Percentiles rank a stretch among this genome's conserved stretches.
phyloP scores from a whole-genome alignment of 345 rosid genomes.

The Bruguiera sexangula region DNA sequence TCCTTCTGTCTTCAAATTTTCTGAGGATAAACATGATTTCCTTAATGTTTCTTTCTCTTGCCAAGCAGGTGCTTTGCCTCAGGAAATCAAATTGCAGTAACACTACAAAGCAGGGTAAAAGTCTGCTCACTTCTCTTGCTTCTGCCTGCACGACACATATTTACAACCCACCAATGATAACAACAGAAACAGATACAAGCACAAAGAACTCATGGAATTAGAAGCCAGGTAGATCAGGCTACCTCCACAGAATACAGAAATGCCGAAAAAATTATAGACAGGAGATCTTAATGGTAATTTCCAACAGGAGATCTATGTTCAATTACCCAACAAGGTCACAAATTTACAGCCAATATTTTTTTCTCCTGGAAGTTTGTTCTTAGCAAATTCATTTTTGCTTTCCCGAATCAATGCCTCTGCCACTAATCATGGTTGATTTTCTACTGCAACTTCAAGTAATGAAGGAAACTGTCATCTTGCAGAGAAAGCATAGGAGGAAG shows the following conservation, averaged over 20 bases:
- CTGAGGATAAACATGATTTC: conserved; percentile 38
- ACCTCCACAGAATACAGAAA: conserved; percentile 1
- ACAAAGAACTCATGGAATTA: conserved; percentile 3
- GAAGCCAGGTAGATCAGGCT: neutral
- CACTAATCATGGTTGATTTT: too few relatives aligned
- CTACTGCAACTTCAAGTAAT: too few relatives aligned
- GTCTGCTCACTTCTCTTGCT: conserved; percentile 77
- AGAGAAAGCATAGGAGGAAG: too few relatives aligned
- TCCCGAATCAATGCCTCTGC: too few relatives aligned
- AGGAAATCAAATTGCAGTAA: conserved; percentile 55
- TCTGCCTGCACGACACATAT: conserved; percentile 43
- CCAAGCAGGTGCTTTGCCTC: conserved; percentile 33
- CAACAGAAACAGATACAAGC: neutral
- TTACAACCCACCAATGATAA: conserved; percentile 14
- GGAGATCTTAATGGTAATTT: too few relatives aligned
- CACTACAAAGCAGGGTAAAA: conserved; percentile 70
- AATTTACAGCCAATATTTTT: too few relatives aligned
- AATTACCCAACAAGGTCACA: too few relatives aligned
- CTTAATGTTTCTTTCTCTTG: conserved; percentile 54
- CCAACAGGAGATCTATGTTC: too few relatives aligned
- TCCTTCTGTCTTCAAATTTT: conserved; percentile 45
- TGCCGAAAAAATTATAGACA: too few relatives aligned
- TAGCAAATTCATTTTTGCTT: too few relatives aligned
- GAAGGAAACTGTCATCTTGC: too few relatives aligned
- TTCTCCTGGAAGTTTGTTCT: too few relatives aligned